Evolutionary conservation across 768 basidiomycete genomes (phyloP).

Genomic region (Strobilomyces confusus): DNA sequence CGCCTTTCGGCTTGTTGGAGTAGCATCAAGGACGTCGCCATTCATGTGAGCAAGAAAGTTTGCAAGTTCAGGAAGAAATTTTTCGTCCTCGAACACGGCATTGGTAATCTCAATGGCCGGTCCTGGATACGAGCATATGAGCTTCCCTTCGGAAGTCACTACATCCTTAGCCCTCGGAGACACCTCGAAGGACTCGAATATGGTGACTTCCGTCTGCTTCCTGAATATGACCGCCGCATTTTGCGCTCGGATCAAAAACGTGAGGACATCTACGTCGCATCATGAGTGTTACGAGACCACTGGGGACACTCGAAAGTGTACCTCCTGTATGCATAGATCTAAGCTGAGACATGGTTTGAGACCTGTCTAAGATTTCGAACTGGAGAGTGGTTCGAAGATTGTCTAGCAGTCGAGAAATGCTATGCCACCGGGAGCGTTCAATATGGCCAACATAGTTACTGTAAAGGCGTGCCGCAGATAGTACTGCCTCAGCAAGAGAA

Average conservation of each 20-base stretch:
- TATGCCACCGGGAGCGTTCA: not conserved
- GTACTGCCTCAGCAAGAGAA: not conserved
- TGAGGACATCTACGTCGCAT: slow-evolving; percentile 32
- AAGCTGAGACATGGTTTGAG: not conserved
- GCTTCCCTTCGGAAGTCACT: slow-evolving; percentile 37
- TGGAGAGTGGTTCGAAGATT: not conserved
- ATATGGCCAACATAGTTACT: not conserved
- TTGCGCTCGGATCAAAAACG: slow-evolving; percentile 15
- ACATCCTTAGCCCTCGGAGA: slow-evolving; percentile 20
- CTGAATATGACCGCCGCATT: slow-evolving; percentile 45
- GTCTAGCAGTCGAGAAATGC: not conserved
- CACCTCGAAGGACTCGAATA: slow-evolving; percentile 47
- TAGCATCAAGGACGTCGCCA: slow-evolving; percentile 29
- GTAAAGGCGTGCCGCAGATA: not conserved
- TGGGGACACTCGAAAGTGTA: not conserved
- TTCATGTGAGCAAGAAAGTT: slow-evolving; percentile 36
- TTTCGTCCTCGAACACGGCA: slow-evolving; percentile 22
- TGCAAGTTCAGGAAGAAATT: slow-evolving; percentile 35
- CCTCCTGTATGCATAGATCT: not conserved
- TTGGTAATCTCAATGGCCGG: slow-evolving; percentile 38
- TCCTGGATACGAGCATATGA: slow-evolving; percentile 43
- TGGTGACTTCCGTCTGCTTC: slow-evolving; percentile 19
- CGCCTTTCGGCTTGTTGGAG: slow-evolving; percentile 3
- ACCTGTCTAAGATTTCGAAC: not conserved
- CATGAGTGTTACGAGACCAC: not conserved